Evolutionary conservation across 1,139 yeast genomes (phyloP).

Genomic region (Yamadazyma membranifaciens): DNA sequence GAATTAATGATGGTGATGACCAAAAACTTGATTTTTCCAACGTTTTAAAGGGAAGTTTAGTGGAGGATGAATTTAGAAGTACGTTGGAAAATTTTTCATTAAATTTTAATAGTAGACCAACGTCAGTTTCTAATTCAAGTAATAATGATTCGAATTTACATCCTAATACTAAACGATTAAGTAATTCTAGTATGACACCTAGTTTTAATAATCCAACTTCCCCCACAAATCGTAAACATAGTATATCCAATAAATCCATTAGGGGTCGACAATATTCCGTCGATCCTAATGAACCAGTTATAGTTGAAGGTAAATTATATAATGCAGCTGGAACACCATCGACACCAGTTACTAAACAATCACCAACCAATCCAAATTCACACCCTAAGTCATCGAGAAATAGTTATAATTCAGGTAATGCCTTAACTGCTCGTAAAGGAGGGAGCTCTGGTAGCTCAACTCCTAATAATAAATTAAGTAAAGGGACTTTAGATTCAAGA

Average conservation of each 20-base stretch:
- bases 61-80: slow-evolving; percentile 30
- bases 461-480: slow-evolving; percentile 14
- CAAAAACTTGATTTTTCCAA: slow-evolving; percentile 37
- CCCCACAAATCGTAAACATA: slow-evolving; percentile 10
- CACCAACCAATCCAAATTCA: slow-evolving; percentile 2
- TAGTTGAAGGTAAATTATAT: slow-evolving; percentile 15
- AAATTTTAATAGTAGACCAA: slow-evolving; percentile 13
- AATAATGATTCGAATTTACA: slow-evolving; percentile 2
- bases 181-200: slow-evolving; percentile 2
- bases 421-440: slow-evolving; percentile 6
- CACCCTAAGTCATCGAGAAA: slow-evolving; percentile 9
- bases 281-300: slow-evolving; percentile 19
- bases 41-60: slow-evolving; percentile 29
- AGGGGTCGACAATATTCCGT: slow-evolving; percentile 17
- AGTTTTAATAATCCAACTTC: background rate
- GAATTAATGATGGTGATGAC: background rate
- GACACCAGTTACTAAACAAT: slow-evolving; percentile 5
- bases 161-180: slow-evolving; percentile 1
- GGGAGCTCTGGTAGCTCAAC: slow-evolving; percentile 15
- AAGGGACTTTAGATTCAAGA: slow-evolving; percentile 12
- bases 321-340: slow-evolving; percentile 7
- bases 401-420: slow-evolving; percentile 15
- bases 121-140: background rate
- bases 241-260: slow-evolving; percentile 12
- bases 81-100: slow-evolving; percentile 34